Evolutionary conservation across 1,139 yeast species (phyloP), one percentile per base, ranked within the genome.

Genomic region (Yamadazyma aaseri): DNA sequence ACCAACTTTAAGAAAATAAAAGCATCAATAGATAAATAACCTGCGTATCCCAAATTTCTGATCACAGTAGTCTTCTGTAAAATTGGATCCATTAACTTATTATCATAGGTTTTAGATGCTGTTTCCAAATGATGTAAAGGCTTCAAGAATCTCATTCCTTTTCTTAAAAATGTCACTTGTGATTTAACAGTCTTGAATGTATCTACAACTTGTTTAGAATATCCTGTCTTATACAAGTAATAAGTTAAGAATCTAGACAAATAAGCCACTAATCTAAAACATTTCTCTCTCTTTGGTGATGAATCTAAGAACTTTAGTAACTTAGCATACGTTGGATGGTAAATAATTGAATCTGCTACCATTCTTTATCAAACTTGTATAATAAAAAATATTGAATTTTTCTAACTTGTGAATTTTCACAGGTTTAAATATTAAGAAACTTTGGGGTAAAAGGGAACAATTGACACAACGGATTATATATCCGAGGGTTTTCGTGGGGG

Each of bases 91-190:
- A 74, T 60, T 34, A 89, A 73, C 65, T 84, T 83, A 60, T 86
- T 83, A 53, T 80, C 86, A 50, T 67, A 76, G 14, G 86, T 75
- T 45, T 74, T 73, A 4, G 86, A 72, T 6, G 94, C 89, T 11
- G 78, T 72, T 51, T 82, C 81, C 39, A 85, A 57, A 56, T 85
- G 90, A 53, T 73, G 74, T 52, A 90, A 63, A 1, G 96, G 96
- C 63, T 89, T 90, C 47, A 89, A 77, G 55, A 83, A 81, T 51
- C 97, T 76, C 72, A 90, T 66, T 14, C 90, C 81, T 65, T 90
- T 90, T 58, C 97, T 79, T 40, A 87, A 73, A 45, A 84, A 66
- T 12, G 86, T 79, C 24, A 82, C 70, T 44, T 81, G 79, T 32
- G 58, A 56, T 57, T 79, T 81, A 38, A 84, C 55, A 15, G 68